These are phyloP conservation scores for Mycena crocata DNA, from an alignment of 768 basidiomycete genomes.

Conservation along the genomic window DNA sequence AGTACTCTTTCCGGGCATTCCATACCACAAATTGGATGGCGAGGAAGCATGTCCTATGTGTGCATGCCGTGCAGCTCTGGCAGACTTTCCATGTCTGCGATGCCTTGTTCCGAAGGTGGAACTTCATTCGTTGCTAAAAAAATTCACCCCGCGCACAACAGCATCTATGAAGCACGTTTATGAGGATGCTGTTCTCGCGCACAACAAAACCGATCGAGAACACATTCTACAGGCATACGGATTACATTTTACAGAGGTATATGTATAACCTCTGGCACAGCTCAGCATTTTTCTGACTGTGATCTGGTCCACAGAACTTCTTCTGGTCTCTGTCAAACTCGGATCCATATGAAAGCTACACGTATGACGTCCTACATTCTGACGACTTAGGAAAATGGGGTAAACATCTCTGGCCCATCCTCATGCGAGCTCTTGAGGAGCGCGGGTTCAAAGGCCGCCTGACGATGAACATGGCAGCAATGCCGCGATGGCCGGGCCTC, in stretches of 20 bases:
- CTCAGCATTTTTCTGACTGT: background rate
- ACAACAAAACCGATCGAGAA: background rate
- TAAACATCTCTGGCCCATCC: conserved; percentile 20
- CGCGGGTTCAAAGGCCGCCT: conserved; percentile 1
- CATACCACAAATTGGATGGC: background rate
- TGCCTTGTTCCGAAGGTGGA: background rate
- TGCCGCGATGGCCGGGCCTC: conserved; percentile 20
- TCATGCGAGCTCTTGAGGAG: background rate
- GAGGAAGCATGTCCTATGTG: background rate
- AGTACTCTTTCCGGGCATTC: background rate
- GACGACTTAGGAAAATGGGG: conserved; percentile 29
- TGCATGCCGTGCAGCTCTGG: background rate
- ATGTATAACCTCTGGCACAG: background rate
- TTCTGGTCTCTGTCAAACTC: conserved; percentile 21
- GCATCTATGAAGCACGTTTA: background rate
- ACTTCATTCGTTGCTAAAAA: background rate
- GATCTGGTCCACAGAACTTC: no score
- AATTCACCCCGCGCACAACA: background rate
- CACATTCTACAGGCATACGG: background rate
- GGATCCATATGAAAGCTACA: conserved; percentile 19
- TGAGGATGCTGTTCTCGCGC: background rate
- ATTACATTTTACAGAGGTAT: conserved; percentile 7
- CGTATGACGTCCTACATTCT: conserved; percentile 23
- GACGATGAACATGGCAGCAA: conserved; percentile 11
- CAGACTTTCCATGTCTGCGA: background rate